Conservation (phyloP, 148 eudicot species). For the Salicornia ramosissima region DNA sequence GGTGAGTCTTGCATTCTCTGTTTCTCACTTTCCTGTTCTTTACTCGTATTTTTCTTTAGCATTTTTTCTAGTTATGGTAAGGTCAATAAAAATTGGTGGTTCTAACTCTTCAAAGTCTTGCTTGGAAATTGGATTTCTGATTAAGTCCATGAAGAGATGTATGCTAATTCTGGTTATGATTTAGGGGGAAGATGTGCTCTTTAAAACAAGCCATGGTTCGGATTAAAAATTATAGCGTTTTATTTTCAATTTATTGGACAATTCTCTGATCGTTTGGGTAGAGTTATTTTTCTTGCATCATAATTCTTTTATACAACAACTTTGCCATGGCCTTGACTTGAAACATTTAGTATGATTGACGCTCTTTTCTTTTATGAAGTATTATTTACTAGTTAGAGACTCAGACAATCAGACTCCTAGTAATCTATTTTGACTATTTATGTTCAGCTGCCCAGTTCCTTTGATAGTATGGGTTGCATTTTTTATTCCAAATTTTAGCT, state of each 20-base stretch:
- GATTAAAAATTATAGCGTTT: background rate
- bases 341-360: background rate
- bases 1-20: constrained; percentile 35
- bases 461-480: too few relatives aligned
- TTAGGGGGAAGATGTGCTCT: background rate
- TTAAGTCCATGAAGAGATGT: background rate
- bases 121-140: background rate
- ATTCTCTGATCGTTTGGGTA: background rate
- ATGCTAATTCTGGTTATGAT: background rate
- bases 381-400: too few relatives aligned
- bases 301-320: too few relatives aligned
- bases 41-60: background rate
- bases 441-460: too few relatives aligned
- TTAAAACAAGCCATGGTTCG: background rate
- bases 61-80: background rate
- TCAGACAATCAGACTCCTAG: too few relatives aligned
- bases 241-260: background rate
- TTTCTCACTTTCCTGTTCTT: constrained; percentile 1
- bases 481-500: too few relatives aligned
- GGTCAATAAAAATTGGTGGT: too few relatives aligned
- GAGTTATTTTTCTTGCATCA: background rate
- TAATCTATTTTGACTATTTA: too few relatives aligned
- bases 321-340: background rate
- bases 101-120: background rate
- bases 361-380: background rate